Percentiles rank a stretch among this genome's conserved stretches.
Evolutionary conservation across 371 early-diverging fungal species (phyloP).

Genomic region (Haplosporangium sp.): DNA sequence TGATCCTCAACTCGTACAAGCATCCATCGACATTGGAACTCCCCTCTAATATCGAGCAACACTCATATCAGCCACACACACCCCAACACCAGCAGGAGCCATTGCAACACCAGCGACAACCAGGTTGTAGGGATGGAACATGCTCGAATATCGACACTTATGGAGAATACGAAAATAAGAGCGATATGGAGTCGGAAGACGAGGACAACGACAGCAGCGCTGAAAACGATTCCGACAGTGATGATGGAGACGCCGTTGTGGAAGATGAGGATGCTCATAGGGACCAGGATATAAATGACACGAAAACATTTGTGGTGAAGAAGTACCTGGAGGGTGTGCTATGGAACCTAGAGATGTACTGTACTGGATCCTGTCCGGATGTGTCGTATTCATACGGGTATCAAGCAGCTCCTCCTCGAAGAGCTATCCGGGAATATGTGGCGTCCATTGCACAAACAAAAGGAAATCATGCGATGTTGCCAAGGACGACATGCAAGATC

Average conservation of each 20-base stretch:
- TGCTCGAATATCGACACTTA: background rate
- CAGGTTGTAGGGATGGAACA: background rate
- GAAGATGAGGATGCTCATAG: slow-evolving; percentile 9
- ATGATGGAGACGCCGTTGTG: slow-evolving; percentile 11
- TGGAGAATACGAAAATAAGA: slow-evolving; percentile 4
- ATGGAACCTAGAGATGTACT: slow-evolving; percentile 55
- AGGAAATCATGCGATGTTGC: slow-evolving; percentile 2
- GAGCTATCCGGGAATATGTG: slow-evolving; percentile 24
- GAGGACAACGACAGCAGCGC: background rate
- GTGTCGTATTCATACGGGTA: slow-evolving; percentile 30
- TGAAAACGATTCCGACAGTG: background rate
- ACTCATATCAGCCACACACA: background rate
- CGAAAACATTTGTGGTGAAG: slow-evolving; percentile 27
- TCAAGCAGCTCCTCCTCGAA: slow-evolving; percentile 30
- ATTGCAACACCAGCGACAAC: background rate
- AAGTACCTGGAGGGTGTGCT: slow-evolving; percentile 34
- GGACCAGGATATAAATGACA: background rate
- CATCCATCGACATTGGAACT: slow-evolving; percentile 2
- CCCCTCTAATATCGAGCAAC: background rate
- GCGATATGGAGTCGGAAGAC: slow-evolving; percentile 19
- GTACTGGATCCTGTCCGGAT: slow-evolving; percentile 48
- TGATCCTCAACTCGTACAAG: slow-evolving; percentile 41
- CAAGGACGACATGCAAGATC: slow-evolving; percentile 10
- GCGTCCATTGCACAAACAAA: slow-evolving; percentile 5
- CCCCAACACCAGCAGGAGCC: slow-evolving; percentile 1